Conservation (phyloP, 768 basidiomycete species). For the Austroboletus eburneus region DNA sequence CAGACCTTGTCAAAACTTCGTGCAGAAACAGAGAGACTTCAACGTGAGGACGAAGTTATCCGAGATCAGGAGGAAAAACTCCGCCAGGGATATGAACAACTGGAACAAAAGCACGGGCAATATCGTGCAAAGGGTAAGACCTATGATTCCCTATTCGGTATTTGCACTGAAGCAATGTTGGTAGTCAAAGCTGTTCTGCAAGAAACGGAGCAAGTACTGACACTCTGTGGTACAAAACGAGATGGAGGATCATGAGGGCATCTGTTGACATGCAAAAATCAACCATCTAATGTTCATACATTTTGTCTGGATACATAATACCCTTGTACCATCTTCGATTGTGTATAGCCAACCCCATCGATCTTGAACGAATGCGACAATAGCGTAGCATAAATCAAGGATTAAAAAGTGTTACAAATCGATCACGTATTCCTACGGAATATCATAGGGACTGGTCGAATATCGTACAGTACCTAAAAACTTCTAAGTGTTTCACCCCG, state of each 20-base stretch:
- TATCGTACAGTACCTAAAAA: too few relatives aligned
- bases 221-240: slow-evolving; percentile 43
- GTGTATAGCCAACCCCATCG: too few relatives aligned
- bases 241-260: slow-evolving; percentile 21
- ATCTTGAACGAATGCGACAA: too few relatives aligned
- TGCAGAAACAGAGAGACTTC: slow-evolving; percentile 38
- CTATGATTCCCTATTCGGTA: not conserved
- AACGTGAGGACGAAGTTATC: slow-evolving; percentile 38
- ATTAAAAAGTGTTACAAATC: too few relatives aligned
- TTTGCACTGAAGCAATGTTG: slow-evolving; percentile 7
- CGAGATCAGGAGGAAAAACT: slow-evolving; percentile 40
- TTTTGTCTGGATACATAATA: too few relatives aligned
- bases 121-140: slow-evolving; percentile 40
- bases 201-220: slow-evolving; percentile 42
- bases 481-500: not conserved
- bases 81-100: slow-evolving; percentile 34
- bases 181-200: slow-evolving; percentile 40
- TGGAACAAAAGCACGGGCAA: slow-evolving; percentile 38
- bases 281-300: too few relatives aligned
- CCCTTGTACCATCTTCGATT: too few relatives aligned
- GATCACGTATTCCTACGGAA: too few relatives aligned
- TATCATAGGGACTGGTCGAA: too few relatives aligned
- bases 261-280: too few relatives aligned
- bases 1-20: slow-evolving; percentile 37
- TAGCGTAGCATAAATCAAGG: too few relatives aligned